Evolutionary conservation across 1,284 basidiomycete genomes (phyloP).

Genomic region (Malassezia sp.): DNA sequence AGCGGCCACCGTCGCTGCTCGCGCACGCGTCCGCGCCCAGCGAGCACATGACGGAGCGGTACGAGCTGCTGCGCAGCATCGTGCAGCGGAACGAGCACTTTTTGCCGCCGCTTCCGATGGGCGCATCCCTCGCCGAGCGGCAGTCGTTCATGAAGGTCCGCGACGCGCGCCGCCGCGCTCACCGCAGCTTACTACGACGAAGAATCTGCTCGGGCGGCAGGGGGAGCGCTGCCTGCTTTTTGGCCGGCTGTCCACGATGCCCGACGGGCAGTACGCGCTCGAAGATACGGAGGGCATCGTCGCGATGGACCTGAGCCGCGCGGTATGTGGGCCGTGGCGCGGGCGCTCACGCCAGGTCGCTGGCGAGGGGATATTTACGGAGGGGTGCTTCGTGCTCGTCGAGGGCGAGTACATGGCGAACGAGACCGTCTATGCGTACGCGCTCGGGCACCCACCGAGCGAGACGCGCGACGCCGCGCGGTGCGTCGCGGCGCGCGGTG

Average conservation of each 20-base stretch:
- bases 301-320: conserved; percentile 72
- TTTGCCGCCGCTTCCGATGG: conserved; percentile 33
- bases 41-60: conserved; percentile 26
- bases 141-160: conserved; percentile 37
- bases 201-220: conserved; percentile 82
- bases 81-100: conserved; percentile 44
- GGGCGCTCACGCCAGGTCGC: too few relatives aligned
- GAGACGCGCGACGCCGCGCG: conserved; percentile 29
- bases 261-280: conserved; percentile 76
- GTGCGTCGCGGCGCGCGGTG: conserved; percentile 17
- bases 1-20: conserved; percentile 18
- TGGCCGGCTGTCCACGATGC: conserved; percentile 79
- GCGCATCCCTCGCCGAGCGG: conserved; percentile 3
- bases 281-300: conserved; percentile 90
- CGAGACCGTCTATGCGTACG: conserved; percentile 72
- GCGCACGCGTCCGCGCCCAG: conserved; percentile 24
- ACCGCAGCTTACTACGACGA: conserved; percentile 90
- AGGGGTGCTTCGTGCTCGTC: conserved; percentile 84
- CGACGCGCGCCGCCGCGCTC: too few relatives aligned
- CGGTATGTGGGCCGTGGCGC: too few relatives aligned
- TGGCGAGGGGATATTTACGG: conserved; percentile 90
- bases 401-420: conserved; percentile 95
- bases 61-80: conserved; percentile 30
- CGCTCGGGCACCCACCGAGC: conserved; percentile 83
- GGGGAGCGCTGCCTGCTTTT: conserved; percentile 83